A percentile compares a stretch with the other conserved stretches of the same genome.
phyloP scores from a whole-genome alignment of 2,329 filamentous ascomycete genomes.

The Sclerotinia sclerotiorum region DNA sequence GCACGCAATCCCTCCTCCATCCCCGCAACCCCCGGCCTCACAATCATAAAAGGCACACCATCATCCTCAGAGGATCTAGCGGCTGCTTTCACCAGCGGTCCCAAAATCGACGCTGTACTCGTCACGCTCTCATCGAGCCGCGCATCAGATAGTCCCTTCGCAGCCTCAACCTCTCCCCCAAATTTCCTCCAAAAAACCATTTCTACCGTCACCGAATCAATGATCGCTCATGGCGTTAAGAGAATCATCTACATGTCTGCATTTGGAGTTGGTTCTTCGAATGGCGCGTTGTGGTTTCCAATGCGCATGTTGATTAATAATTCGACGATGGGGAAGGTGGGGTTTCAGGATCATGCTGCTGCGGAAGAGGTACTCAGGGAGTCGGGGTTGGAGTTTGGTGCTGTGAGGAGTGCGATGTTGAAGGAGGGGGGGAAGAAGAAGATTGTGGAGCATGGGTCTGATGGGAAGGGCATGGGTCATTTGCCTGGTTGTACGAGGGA shows the following conservation, averaged over 20 bases:
- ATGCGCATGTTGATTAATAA: slow-evolving; percentile 48
- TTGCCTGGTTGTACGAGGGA: slow-evolving; percentile 26
- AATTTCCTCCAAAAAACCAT: slow-evolving; percentile 15
- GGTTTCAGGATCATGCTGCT: slow-evolving; percentile 49
- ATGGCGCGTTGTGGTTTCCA: slow-evolving; percentile 44
- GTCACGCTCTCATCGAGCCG: slow-evolving; percentile 51
- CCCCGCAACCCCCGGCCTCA: slow-evolving; percentile 40
- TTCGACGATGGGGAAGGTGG: slow-evolving; percentile 45
- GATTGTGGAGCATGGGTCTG: slow-evolving; percentile 31
- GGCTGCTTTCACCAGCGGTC: slow-evolving; percentile 28
- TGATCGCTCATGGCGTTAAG: slow-evolving; percentile 40
- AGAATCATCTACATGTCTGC: slow-evolving; percentile 53
- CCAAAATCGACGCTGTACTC: slow-evolving; percentile 44
- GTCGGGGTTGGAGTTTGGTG: slow-evolving; percentile 25
- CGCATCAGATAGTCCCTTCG: slow-evolving; percentile 49
- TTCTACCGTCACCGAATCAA: slow-evolving; percentile 34
- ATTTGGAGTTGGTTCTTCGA: slow-evolving; percentile 51
- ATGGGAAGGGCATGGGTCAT: slow-evolving; percentile 31
- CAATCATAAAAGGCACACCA: slow-evolving; percentile 42
- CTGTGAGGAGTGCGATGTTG: slow-evolving; percentile 30
- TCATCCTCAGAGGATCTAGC: neutral
- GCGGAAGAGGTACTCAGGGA: slow-evolving; percentile 26
- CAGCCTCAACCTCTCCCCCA: slow-evolving; percentile 34
- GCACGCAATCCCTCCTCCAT: slow-evolving; percentile 45
- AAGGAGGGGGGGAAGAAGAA: slow-evolving; percentile 26